Evolutionary conservation across 129 eudicot species (phyloP).

Genomic region (Artemisia argyi): DNA sequence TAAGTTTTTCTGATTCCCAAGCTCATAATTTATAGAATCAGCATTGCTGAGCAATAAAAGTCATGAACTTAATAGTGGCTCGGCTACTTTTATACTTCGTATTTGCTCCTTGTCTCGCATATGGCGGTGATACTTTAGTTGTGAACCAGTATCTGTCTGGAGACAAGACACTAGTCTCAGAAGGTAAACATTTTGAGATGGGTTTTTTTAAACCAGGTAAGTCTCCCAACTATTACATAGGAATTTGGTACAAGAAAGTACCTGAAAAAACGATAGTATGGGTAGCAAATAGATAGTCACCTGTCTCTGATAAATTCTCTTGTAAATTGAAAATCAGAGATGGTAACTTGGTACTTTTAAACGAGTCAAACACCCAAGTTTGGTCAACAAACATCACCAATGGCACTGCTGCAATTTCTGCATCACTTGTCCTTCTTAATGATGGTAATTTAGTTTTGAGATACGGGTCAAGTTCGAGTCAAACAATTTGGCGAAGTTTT

Average conservation of each 20-base stretch:
- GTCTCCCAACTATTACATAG: constrained; percentile 45
- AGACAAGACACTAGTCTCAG: constrained; percentile 33
- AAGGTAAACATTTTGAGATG: constrained; percentile 20
- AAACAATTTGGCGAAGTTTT: constrained; percentile 53
- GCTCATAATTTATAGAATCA: neutral
- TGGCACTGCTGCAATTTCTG: constrained; percentile 4
- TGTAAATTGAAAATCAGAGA: constrained; percentile 33
- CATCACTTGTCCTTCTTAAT: constrained; percentile 33
- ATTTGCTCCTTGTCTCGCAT: neutral
- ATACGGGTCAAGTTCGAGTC: constrained; percentile 12
- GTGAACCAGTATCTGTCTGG: constrained; percentile 38
- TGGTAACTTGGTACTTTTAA: constrained; percentile 45
- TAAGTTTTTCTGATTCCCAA: neutral
- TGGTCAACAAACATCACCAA: constrained; percentile 49
- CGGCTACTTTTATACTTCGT: constrained; percentile 1
- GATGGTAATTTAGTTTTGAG: constrained; percentile 41
- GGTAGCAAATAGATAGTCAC: constrained; percentile 59
- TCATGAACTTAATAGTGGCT: constrained; percentile 8
- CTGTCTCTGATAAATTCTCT: constrained; percentile 33
- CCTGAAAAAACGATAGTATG: constrained; percentile 29
- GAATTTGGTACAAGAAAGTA: constrained; percentile 44
- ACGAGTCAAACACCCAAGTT: constrained; percentile 30
- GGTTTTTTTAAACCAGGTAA: constrained; percentile 54
- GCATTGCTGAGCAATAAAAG: neutral
- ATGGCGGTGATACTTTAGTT: constrained; percentile 32